Percentiles rank a stretch among this genome's conserved stretches.
These are phyloP conservation scores for Cryptococcus sp. DNA, from an alignment of 1,284 basidiomycete genomes.

Conservation along the genomic window DNA sequence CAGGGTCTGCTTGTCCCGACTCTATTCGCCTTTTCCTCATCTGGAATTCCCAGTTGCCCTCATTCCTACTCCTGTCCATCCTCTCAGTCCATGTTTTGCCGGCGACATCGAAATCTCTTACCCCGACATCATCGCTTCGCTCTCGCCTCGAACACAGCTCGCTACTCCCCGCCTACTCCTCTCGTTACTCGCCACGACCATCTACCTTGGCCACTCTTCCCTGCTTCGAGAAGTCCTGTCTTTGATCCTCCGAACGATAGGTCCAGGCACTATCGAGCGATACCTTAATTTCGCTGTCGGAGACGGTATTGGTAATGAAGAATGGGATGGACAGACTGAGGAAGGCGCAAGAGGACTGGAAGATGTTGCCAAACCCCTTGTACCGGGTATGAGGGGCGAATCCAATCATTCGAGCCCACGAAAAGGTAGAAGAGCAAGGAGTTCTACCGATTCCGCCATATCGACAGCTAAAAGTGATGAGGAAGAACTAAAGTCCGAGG, in stretches of 20 bases:
- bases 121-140: conserved; percentile 38
- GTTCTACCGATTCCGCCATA: conserved; percentile 14
- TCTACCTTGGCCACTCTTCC: conserved; percentile 77
- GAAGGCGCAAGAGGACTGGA: conserved; percentile 67
- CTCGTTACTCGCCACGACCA: conserved; percentile 77
- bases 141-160: conserved; percentile 58
- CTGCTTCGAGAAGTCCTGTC: conserved; percentile 70
- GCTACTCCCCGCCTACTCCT: conserved; percentile 77
- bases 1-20: conserved; percentile 73
- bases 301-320: conserved; percentile 57
- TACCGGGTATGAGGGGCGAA: conserved; percentile 4
- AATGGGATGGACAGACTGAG: conserved; percentile 51
- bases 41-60: conserved; percentile 64
- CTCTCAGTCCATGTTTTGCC: conserved; percentile 64
- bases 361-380: conserved; percentile 53
- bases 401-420: conserved; percentile 4
- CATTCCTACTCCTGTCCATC: conserved; percentile 61
- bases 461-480: conserved; percentile 5
- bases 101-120: conserved; percentile 61
- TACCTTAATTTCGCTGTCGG: conserved; percentile 85
- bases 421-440: conserved; percentile 2
- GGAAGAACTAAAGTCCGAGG: neutral
- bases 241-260: conserved; percentile 67
- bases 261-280: conserved; percentile 68
- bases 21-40: conserved; percentile 79